Percentiles rank a stretch among this genome's conserved stretches.
These are phyloP conservation scores for Copromyces sp. DNA, from an alignment of 495 filamentous ascomycete species.

Conservation along the genomic window DNA sequence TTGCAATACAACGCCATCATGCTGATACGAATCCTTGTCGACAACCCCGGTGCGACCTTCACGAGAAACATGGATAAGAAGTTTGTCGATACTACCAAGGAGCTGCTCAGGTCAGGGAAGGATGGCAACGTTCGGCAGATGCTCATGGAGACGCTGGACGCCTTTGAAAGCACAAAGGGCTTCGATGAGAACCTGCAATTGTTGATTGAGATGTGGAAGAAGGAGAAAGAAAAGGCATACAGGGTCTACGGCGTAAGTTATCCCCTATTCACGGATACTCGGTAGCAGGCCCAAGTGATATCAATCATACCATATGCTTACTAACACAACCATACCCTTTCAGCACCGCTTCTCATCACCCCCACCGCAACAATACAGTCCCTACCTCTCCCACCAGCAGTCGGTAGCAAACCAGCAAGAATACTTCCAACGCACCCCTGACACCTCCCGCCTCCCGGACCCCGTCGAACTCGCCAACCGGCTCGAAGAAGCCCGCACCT, in stretches of 20 bases:
- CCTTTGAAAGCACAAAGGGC: slow-evolving; percentile 54
- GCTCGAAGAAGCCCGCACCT: slow-evolving; percentile 81
- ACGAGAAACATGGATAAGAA: slow-evolving; percentile 76
- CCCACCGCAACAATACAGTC: background rate
- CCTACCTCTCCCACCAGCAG: background rate
- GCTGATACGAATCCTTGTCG: slow-evolving; percentile 82
- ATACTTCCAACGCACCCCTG: slow-evolving; percentile 35
- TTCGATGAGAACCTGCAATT: slow-evolving; percentile 60
- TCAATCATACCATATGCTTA: too few relatives aligned
- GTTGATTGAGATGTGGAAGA: slow-evolving; percentile 77
- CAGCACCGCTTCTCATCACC: background rate
- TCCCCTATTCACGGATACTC: background rate
- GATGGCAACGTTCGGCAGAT: slow-evolving; percentile 76
- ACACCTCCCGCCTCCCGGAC: slow-evolving; percentile 48
- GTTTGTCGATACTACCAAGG: slow-evolving; percentile 66
- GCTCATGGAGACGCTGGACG: slow-evolving; percentile 72
- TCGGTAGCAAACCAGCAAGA: slow-evolving; percentile 16
- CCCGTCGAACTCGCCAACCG: slow-evolving; percentile 73
- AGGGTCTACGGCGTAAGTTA: slow-evolving; percentile 32
- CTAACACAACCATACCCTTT: background rate
- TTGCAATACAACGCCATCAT: slow-evolving; percentile 95
- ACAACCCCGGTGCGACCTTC: slow-evolving; percentile 86
- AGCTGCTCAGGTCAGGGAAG: slow-evolving; percentile 57
- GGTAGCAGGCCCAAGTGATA: background rate
- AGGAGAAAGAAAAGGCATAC: slow-evolving; percentile 60